A percentile compares a stretch with the other conserved stretches of the same genome.
These are phyloP conservation scores for Drechslerella stenobrocha DNA, from an alignment of 2,329 filamentous ascomycete genomes.

Conservation along the genomic window DNA sequence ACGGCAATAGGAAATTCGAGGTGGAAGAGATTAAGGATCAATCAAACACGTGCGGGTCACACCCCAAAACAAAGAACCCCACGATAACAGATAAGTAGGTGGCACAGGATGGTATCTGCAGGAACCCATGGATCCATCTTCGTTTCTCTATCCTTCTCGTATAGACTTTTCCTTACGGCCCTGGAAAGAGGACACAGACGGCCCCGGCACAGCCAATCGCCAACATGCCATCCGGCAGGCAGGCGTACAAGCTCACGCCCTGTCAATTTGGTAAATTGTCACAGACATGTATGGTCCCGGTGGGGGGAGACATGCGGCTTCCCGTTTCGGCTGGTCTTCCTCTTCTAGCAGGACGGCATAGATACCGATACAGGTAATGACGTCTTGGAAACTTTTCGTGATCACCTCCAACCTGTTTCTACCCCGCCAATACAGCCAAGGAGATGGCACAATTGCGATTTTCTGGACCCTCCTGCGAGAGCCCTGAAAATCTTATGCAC, in stretches of 20 bases:
- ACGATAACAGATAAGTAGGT: not conserved
- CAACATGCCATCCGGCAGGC: no score
- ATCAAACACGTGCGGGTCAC: no score
- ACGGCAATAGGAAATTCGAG: no score
- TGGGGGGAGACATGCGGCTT: conserved; percentile 14
- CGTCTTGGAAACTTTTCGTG: conserved; percentile 9
- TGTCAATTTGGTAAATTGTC: conserved; percentile 12
- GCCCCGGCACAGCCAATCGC: no score
- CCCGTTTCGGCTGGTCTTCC: conserved; percentile 41
- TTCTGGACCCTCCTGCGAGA: not conserved
- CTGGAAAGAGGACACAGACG: no score
- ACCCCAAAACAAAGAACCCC: no score
- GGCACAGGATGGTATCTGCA: not conserved
- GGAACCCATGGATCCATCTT: not conserved
- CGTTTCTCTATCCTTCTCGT: not conserved
- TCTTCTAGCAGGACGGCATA: conserved; percentile 24
- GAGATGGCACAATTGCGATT: no score
- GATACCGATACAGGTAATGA: conserved; percentile 11
- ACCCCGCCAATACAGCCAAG: not conserved
- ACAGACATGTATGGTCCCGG: not conserved
- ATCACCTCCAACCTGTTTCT: not conserved
- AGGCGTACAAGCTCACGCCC: not conserved
- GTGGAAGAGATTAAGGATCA: no score
- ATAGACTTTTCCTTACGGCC: no score
- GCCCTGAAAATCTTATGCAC: not conserved